Conservation (phyloP, 1,284 basidiomycete genomes). For the Flammula alnicola region DNA sequence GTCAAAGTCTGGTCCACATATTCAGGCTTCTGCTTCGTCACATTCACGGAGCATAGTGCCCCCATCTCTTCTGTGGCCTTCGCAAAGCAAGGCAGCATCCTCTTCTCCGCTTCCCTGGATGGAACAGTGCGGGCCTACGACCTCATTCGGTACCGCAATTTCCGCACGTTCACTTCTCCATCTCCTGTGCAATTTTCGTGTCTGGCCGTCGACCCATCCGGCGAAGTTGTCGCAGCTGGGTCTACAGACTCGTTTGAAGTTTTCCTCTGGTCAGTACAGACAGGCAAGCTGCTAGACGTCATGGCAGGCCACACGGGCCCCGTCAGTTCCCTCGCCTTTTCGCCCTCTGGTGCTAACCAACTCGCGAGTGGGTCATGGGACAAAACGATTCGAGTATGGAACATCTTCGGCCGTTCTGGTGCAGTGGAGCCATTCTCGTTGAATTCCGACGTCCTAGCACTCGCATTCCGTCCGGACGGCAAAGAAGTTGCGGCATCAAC, state of each 20-base stretch:
- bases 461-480: conserved; percentile 94
- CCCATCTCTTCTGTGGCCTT: conserved; percentile 90
- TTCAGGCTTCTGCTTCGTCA: conserved; percentile 97
- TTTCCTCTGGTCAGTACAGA: conserved; percentile 98
- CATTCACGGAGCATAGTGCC: conserved; percentile 93
- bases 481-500: conserved; percentile 90
- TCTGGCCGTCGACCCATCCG: conserved; percentile 94
- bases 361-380: conserved; percentile 97
- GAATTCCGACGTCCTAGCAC: conserved; percentile 83
- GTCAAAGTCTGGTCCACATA: conserved; percentile 98
- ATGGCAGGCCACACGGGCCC: conserved; percentile 95
- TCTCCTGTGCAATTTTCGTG: conserved; percentile 96
- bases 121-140: conserved; percentile 98
- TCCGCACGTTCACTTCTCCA: conserved; percentile 97
- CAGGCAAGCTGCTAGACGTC: conserved; percentile 94
- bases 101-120: conserved; percentile 96
- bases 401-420: conserved; percentile 89
- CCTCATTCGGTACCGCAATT: conserved; percentile 96
- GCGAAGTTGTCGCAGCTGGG: conserved; percentile 96
- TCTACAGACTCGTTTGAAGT: conserved; percentile 95
- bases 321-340: conserved; percentile 87
- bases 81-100: conserved; percentile 91
- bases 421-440: conserved; percentile 89
- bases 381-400: conserved; percentile 93
- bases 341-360: conserved; percentile 84